Conservation (phyloP, 1,284 basidiomycete genomes). For the Vanrija humicola region DNA sequence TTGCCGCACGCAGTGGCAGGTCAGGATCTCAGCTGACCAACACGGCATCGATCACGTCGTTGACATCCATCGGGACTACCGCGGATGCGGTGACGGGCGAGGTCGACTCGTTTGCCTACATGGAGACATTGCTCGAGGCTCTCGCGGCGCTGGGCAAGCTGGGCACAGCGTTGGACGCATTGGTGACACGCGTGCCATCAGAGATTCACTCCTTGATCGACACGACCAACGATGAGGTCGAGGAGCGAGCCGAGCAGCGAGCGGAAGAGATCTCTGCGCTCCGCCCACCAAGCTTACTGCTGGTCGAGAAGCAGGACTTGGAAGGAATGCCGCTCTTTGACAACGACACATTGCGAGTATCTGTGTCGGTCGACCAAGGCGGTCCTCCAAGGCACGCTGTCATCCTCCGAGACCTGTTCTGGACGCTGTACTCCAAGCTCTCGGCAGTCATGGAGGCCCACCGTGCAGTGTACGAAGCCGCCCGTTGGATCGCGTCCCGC, state of each 20-base stretch:
- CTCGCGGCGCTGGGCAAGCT: constrained; percentile 86
- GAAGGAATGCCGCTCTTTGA: constrained; percentile 18
- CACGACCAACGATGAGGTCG: constrained; percentile 16
- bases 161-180: constrained; percentile 74
- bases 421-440: constrained; percentile 95
- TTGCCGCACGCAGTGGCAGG: constrained; percentile 1
- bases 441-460: constrained; percentile 93
- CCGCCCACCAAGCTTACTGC: constrained; percentile 18
- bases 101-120: constrained; percentile 86
- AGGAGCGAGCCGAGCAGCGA: constrained; percentile 10
- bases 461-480: constrained; percentile 85
- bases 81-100: constrained; percentile 64
- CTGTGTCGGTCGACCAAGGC: constrained; percentile 66
- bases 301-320: constrained; percentile 11
- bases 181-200: constrained; percentile 75
- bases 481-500: constrained; percentile 80
- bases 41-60: constrained; percentile 47
- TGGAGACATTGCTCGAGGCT: constrained; percentile 90
- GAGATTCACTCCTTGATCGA: constrained; percentile 61
- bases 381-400: constrained; percentile 74
- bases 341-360: constrained; percentile 57
- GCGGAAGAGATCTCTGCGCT: constrained; percentile 55
- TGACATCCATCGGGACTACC: not conserved
- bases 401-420: constrained; percentile 87
- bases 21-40: constrained; percentile 1